Percentiles rank a stretch among this genome's conserved stretches.
These are phyloP conservation scores for Dactylella cylindrospora DNA, from an alignment of 2,329 filamentous ascomycete species.

Conservation along the genomic window DNA sequence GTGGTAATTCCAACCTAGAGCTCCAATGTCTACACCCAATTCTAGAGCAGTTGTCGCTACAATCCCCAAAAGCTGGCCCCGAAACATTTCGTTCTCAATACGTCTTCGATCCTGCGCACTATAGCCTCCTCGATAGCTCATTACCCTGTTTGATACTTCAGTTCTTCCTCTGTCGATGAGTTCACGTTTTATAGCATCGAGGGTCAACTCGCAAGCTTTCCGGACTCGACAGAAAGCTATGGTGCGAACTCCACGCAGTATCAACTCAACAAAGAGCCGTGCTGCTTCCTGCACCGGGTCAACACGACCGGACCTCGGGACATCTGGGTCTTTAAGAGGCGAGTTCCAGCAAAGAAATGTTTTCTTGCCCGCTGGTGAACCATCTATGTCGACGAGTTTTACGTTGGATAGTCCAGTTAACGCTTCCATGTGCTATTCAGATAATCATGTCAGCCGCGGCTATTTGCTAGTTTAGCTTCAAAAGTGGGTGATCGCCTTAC, in stretches of 20 bases:
- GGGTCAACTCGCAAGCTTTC: slow-evolving; percentile 81
- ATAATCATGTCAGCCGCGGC: not conserved
- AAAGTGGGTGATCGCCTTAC: slow-evolving; percentile 27
- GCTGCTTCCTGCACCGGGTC: slow-evolving; percentile 84
- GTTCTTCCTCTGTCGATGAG: slow-evolving; percentile 70
- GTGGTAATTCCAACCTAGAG: slow-evolving; percentile 56
- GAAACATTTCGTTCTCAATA: slow-evolving; percentile 96
- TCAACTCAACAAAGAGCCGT: slow-evolving; percentile 82
- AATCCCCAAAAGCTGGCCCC: slow-evolving; percentile 87
- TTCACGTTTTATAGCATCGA: slow-evolving; percentile 77
- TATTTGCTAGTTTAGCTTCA: not conserved
- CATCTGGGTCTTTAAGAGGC: slow-evolving; percentile 83
- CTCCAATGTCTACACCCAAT: slow-evolving; percentile 91
- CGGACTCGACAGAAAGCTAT: slow-evolving; percentile 91
- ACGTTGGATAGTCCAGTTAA: slow-evolving; percentile 89
- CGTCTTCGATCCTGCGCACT: slow-evolving; percentile 82
- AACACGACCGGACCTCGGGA: slow-evolving; percentile 81
- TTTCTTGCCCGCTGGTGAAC: slow-evolving; percentile 86
- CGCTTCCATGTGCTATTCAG: slow-evolving; percentile 77
- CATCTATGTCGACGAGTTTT: slow-evolving; percentile 81
- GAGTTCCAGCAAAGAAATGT: slow-evolving; percentile 99
- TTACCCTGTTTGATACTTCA: slow-evolving; percentile 77
- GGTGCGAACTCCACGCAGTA: slow-evolving; percentile 82
- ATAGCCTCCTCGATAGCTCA: slow-evolving; percentile 95
- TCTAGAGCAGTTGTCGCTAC: slow-evolving; percentile 92